Base-by-base conservation (phyloP, 257 asterid genomes). In the Solanum rostratum region DNA sequence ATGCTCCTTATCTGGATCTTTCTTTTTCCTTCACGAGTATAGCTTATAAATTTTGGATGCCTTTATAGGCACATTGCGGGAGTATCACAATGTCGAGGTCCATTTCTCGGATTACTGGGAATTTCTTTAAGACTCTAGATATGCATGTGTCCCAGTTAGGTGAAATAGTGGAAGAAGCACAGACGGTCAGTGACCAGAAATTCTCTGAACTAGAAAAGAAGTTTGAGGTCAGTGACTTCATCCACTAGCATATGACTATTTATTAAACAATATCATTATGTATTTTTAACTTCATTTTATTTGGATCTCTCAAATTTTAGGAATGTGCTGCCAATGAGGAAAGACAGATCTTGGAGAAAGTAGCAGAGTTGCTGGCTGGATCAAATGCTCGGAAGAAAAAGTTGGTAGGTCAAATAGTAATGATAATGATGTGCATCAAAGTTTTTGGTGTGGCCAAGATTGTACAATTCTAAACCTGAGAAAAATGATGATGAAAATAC, bases 311-410 rank as follows among this genome's bases (percentile, higher is more conserved):
- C 81, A 10, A 10, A 80, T 30, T 85, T 82, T 84, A 97, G 99
- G 98, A 97, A 84, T 95, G 97, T 87, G 97, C 98, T 89, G 98
- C 94, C 83, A 86, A 85, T 65, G 99, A 96, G 91, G 99, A 96
- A 91, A 93, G 87, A 69, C 97, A 94, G 86, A 94, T 96, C 78
- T 88, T 96, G 84, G 95, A 89, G 84, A 95, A 96, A 89, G 98
- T 96, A 80, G 99, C 98, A 7, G 98, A 96, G 86, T 90, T 96
- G 87, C 97, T 96, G 69, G 97, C 99, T 30, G 88, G 86, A 84
- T 96, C 99, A 84, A 96, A 95, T 91, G 92, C 95, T 85, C 90
- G 98, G 92, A 97, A 97, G 93, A 93, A 88, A 86, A 91, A 92
- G 81, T 87, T 97, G 99, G 99, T 96, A 88, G 59, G 89, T 39